Conservation (phyloP, 106 monocot species). For the Dendrobium nobile region DNA sequence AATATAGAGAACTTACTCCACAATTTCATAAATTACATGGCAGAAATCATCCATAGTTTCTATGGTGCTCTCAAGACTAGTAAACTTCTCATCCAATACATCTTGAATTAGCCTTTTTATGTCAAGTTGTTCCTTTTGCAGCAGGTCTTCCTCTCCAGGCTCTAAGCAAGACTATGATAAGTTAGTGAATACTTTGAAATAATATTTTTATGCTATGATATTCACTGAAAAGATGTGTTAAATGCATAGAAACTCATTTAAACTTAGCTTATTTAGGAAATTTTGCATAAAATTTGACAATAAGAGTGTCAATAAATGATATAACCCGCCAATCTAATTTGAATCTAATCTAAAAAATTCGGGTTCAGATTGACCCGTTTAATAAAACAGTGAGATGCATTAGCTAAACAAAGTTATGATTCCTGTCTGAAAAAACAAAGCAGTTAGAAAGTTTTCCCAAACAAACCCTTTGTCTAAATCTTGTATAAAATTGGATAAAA, state of each 20-base stretch:
- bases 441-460: too few relatives aligned
- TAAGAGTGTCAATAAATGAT: not conserved
- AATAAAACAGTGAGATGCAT: too few relatives aligned
- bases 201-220: not conserved
- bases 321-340: not conserved
- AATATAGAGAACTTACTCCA: not conserved
- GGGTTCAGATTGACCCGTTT: too few relatives aligned
- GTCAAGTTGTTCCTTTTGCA: not conserved
- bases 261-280: not conserved
- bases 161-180: not conserved
- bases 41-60: not conserved
- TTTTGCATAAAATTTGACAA: not conserved
- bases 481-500: too few relatives aligned
- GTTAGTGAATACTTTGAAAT: not conserved
- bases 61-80: not conserved
- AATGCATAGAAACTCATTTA: too few relatives aligned
- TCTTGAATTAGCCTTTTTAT: not conserved
- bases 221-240: too few relatives aligned
- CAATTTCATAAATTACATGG: slow-evolving; percentile 4
- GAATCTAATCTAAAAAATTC: too few relatives aligned
- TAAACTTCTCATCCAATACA: not conserved
- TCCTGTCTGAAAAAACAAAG: too few relatives aligned
- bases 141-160: not conserved
- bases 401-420: too few relatives aligned
- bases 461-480: too few relatives aligned